A percentile compares a stretch with the other conserved stretches of the same genome.
phyloP scores from a whole-genome alignment of 192 early-diverging fungal species.

The Backusella australiensis region DNA sequence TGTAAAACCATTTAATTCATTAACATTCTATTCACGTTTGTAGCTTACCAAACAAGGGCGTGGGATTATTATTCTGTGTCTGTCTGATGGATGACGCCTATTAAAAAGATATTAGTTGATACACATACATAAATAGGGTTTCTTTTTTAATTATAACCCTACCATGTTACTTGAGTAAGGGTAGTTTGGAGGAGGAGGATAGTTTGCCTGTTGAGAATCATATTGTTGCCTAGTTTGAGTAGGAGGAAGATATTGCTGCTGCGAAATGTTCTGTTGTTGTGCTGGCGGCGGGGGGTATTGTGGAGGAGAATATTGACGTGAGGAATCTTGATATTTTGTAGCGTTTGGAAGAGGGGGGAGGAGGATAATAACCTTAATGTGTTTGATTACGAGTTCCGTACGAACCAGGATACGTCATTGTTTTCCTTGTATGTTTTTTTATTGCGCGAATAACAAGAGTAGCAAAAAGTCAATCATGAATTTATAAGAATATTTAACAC shows the following conservation, averaged over 20 bases:
- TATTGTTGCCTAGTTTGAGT: neutral
- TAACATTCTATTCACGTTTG: neutral
- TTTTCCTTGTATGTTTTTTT: neutral
- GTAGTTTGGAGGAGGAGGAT: too few species aligned
- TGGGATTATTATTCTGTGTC: neutral
- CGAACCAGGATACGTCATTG: constrained; percentile 23
- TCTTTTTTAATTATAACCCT: neutral
- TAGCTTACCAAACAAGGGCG: constrained; percentile 6
- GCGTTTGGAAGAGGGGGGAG: neutral
- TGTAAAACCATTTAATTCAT: neutral
- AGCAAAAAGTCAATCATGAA: neutral
- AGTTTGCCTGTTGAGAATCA: neutral
- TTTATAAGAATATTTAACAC: neutral
- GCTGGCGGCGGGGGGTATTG: neutral
- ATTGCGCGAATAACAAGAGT: neutral
- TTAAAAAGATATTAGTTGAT: neutral
- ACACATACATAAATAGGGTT: neutral
- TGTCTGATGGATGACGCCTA: neutral
- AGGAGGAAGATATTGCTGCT: constrained; percentile 9
- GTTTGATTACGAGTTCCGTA: constrained; percentile 18
- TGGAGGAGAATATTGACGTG: neutral
- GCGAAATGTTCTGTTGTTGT: neutral
- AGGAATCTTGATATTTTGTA: neutral
- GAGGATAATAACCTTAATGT: neutral
- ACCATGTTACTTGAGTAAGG: neutral